Evolutionary conservation across 1,284 basidiomycete genomes (phyloP), one percentile per base, ranked within the genome.

Genomic region (Ceratobasidium sp.): DNA sequence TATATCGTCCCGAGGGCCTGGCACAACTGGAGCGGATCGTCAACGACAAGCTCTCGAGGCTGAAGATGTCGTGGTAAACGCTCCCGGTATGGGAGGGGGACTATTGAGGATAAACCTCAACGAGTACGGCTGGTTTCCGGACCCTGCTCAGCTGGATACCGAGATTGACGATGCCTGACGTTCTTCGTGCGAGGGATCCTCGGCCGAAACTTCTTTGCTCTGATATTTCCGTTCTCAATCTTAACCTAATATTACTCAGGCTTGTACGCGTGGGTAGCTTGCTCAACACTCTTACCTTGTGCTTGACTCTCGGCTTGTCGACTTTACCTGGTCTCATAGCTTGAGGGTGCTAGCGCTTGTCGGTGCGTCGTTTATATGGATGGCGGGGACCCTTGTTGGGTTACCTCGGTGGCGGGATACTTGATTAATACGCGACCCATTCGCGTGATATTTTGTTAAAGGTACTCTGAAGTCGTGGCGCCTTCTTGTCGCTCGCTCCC

Each of bases 1-100:
- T 0, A 95, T 96, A 76, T 95, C 94, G 0, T 95, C 93, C 1
- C 87, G 95, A 54, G 94, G 93, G 0, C 93, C 95, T 5, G 90
- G 90, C 5, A 91, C 91, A 22, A 84, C 85, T 19, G 90, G 92
- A 6, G 93, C 93, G 0, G 87, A 87, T 73, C 84, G 89, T 0
- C 93, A 95, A 81, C 84, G 88, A 46, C 88, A 90, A 51, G 89
- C 87, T 3, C 86, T 95, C 15, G 88, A 90, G 77, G 89, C 88
- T 0, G 93, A 95, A 81, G 92, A 91, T 6, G 89, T 95, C 17
- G 88, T 91, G 70, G 92, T 94, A 5, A 85, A 81, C 34, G 81
- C 76, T 6, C 84, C 82, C 0, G 84, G 84, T 29, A 82, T 86
- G 49, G 82, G 82, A 0, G 86, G 87, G 0, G 88, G 87, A 34